Conservation (phyloP, 75 land plant species). For the Larix kaempferi region DNA sequence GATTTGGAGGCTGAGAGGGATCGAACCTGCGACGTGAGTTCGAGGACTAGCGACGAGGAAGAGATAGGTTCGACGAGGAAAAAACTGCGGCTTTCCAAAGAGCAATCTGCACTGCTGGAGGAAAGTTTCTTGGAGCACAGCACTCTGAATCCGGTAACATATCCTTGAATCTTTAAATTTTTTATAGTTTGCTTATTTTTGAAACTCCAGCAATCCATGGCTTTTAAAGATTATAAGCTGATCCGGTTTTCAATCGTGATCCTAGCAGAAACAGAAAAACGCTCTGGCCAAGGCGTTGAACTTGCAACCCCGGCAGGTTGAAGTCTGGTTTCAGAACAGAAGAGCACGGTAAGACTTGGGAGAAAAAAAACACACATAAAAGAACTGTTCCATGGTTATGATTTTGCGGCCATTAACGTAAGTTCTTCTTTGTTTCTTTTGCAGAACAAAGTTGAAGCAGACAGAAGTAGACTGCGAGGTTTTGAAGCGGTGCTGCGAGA, state of each 20-base stretch:
- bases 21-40: conserved; percentile 29
- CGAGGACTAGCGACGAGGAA: conserved; percentile 40
- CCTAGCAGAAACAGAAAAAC: conserved; percentile 77
- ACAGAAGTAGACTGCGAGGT: conserved; percentile 94
- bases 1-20: conserved; percentile 20
- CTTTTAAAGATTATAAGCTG: no score
- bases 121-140: conserved; percentile 50
- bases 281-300: conserved; percentile 86
- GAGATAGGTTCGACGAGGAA: conserved; percentile 44
- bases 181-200: no score
- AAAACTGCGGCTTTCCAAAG: conserved; percentile 50
- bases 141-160: conserved; percentile 43
- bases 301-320: conserved; percentile 88
- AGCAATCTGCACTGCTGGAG: conserved; percentile 52
- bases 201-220: no score
- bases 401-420: no score
- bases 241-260: no score
- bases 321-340: conserved; percentile 98
- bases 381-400: no score
- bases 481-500: conserved; percentile 84
- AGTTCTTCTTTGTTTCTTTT: neutral
- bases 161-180: no score
- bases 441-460: conserved; percentile 89
- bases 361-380: no score
- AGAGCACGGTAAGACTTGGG: conserved; percentile 64